Evolutionary conservation across 257 asterid species (phyloP).

Genomic region (Nicotiana sylvestris): DNA sequence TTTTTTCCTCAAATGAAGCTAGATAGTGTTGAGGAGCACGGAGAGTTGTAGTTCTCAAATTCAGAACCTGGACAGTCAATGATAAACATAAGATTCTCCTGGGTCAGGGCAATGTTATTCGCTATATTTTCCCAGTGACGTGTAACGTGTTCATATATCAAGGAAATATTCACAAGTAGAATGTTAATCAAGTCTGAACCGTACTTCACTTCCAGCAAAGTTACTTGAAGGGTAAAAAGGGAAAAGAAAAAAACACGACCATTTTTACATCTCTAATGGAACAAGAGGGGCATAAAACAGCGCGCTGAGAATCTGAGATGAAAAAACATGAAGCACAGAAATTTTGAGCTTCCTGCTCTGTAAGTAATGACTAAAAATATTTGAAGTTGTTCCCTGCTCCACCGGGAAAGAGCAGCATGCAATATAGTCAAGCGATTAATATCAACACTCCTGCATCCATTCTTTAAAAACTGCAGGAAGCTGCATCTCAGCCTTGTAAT

Average conservation of each 20-base stretch:
- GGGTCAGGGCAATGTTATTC: not conserved
- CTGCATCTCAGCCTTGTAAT: not conserved
- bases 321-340: not conserved
- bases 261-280: not conserved
- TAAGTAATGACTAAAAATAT: not conserved
- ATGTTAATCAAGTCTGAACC: not conserved
- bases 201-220: not conserved
- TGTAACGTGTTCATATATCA: not conserved
- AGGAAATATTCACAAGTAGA: not conserved
- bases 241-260: not conserved
- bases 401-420: not conserved
- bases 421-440: not conserved
- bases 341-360: not conserved
- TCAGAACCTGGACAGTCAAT: not conserved
- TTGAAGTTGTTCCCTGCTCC: not conserved
- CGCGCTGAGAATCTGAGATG: too few species aligned
- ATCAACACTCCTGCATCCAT: not conserved
- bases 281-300: not conserved
- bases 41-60: not conserved
- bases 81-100: not conserved
- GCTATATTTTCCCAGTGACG: not conserved
- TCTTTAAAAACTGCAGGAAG: not conserved
- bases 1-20: not conserved
- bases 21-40: not conserved
- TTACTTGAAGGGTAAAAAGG: not conserved